Base-by-base conservation (phyloP, 176 grass and related monocot genomes). In the Cenchrus fungigraminus region DNA sequence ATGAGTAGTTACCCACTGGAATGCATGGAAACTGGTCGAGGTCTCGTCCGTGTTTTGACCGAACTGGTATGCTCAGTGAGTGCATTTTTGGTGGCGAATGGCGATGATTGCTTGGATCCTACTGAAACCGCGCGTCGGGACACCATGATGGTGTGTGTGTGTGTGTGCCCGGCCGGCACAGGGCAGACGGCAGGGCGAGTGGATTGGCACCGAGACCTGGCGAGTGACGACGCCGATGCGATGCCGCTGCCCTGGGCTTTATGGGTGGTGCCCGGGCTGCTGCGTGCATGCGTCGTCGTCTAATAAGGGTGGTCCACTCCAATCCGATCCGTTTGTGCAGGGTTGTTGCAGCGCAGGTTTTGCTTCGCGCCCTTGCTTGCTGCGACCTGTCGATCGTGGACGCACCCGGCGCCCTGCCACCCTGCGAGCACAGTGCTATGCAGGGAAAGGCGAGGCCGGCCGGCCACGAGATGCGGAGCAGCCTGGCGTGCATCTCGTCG, bases 301-400 rank as follows among this genome's bases (percentile, higher is more conserved):
- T 32, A 32, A 32, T 3, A 19, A 2, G 17, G 50, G 89, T 83
- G 89, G 89, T 90, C 84, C 68, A 73, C n/a, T 61, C 54, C 84
- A 87, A 45, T 83, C 84, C 78, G 14, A 83, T 90, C 79, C 57
- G 68, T 87, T 61, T 54, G 89, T 53, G 84, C 80, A 74, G 65
- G 45, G 58, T 79, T 73, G 76, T 79, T 79, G 56, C 79, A 70
- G 87, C 73, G 87, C 60, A 58, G 76, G 57, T 8, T 14, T 69
- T 55, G 77, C 63, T 61, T 70, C 78, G 53, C 70, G 78, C 45
- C 43, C 69, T 59, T 65, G 19, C n/a, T 63, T 25, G 22, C 22
- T 25, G 22, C 72, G 82, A 76, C 62, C 60, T 46, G 32, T 66
- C 73, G 73, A 72, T 29, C 69, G 3, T 3, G 3, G 69, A 72